Base-by-base conservation (phyloP, 73 alveolate species). In the Paramecium bursaria region DNA sequence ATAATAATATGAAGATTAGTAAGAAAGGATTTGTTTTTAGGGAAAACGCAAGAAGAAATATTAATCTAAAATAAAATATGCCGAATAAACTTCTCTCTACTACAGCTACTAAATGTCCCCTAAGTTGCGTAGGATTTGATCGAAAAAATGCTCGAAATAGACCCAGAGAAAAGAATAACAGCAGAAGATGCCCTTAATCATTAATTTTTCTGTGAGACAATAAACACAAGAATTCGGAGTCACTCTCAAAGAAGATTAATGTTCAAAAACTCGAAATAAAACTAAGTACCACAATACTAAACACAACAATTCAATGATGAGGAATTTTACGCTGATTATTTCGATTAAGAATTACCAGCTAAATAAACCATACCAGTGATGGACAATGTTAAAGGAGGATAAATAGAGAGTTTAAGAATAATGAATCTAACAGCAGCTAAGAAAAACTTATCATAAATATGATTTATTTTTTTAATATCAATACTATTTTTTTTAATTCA, bases 121-220 rank as follows among this genome's bases (percentile, higher is more conserved):
- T 17, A 22, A 2, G 42, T 48, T 50, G 88, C 88, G 15, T 75
- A 50, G 35, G 90, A 87, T 67, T 47, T 87, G 60, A 14, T 87
- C 7, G 29, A 91, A 50, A 85, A 85, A 85, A 90, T 91, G 95
- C 53, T 91, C 9, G 52, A 50, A 17, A 76, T 75, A 73, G 97
- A 91, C 39, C 97, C 97, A 22, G 61, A 73, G 50, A 76, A 55
- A 25, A 90, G 97, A 86, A 91, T 91, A 23, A 86, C 95, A 7
- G 97, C 97, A 17, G 60, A 90, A 49, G 91, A 87, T 75, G 97
- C 97, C 30, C 60, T 91, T 23, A 15, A 76, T 48, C 97, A 91
- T 90, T 61, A 27, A 10, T 75, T 74, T 47, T 86, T 86, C 31
- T n/a, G n/a, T n/a, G n/a, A n/a, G n/a, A n/a, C n/a, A n/a, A n/a